Evolutionary conservation across 192 early-diverging fungal species (phyloP).

Genomic region (Podila minutissima): DNA sequence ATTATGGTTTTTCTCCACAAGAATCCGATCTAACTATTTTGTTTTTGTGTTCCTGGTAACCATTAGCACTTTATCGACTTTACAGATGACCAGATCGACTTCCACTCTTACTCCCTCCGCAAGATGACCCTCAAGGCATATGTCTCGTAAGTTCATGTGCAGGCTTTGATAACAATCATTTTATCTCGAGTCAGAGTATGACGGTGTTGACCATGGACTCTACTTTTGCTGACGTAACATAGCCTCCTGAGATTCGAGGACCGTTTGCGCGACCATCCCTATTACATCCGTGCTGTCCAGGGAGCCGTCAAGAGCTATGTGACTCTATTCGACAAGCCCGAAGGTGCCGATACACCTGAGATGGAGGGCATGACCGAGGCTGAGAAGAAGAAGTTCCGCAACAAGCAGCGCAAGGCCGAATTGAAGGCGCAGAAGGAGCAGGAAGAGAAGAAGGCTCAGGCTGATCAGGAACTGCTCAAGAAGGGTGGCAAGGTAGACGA

Average conservation of each 20-base stretch:
- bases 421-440: constrained; percentile 65
- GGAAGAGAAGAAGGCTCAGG: constrained; percentile 58
- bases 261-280: constrained; percentile 72
- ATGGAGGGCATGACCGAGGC: constrained; percentile 68
- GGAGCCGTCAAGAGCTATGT: constrained; percentile 70
- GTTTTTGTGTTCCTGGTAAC: constrained; percentile 21
- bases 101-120: constrained; percentile 93
- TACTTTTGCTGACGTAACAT: neutral
- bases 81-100: constrained; percentile 95
- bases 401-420: constrained; percentile 81
- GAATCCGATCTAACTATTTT: neutral
- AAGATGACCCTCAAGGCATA: constrained; percentile 91
- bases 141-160: constrained; percentile 62
- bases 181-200: neutral
- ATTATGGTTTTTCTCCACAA: neutral
- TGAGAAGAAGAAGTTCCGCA: constrained; percentile 81
- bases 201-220: neutral
- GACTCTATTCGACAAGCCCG: constrained; percentile 40
- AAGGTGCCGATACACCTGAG: constrained; percentile 45
- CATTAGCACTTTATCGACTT: constrained; percentile 79
- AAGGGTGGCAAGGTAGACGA: constrained; percentile 67
- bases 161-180: neutral
- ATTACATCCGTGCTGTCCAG: constrained; percentile 78
- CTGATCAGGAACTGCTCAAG: constrained; percentile 56
- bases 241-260: constrained; percentile 83